Conservation (phyloP, 768 basidiomycete species). For the Galerina sulciceps region DNA sequence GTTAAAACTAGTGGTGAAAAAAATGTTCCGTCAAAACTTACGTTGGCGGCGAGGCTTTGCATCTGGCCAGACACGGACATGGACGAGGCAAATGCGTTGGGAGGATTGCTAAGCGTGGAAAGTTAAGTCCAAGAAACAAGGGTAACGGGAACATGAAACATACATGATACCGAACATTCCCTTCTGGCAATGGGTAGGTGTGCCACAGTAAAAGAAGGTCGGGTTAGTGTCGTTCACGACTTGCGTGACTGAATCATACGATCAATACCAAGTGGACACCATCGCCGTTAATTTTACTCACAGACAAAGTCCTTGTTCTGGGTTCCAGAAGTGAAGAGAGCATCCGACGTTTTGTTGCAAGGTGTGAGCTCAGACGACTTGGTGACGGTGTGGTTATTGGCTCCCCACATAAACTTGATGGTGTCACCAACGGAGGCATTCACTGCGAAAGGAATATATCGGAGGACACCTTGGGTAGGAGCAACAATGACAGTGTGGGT, state of each 20-base stretch:
- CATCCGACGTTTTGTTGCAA: slow-evolving; percentile 73
- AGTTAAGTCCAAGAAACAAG: neutral
- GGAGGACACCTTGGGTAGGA: slow-evolving; percentile 74
- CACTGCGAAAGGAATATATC: slow-evolving; percentile 74
- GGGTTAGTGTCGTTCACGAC: slow-evolving; percentile 75
- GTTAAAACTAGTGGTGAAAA: neutral
- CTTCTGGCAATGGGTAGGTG: slow-evolving; percentile 73
- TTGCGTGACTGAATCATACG: slow-evolving; percentile 55
- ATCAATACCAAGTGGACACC: neutral
- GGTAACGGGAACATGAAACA: slow-evolving; percentile 13
- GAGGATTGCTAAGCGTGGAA: slow-evolving; percentile 51
- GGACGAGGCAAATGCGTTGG: slow-evolving; percentile 47
- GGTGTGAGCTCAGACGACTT: slow-evolving; percentile 67
- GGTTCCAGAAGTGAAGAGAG: slow-evolving; percentile 65
- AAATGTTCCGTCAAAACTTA: slow-evolving; percentile 27
- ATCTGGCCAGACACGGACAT: slow-evolving; percentile 60
- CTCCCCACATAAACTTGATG: slow-evolving; percentile 77
- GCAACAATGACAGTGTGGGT: slow-evolving; percentile 83
- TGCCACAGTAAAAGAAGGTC: slow-evolving; percentile 77
- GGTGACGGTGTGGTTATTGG: slow-evolving; percentile 83
- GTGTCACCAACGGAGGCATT: slow-evolving; percentile 82
- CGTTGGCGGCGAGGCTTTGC: slow-evolving; percentile 47
- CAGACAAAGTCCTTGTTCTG: slow-evolving; percentile 70
- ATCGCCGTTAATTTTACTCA: slow-evolving; percentile 32
- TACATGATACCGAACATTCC: slow-evolving; percentile 87